These are phyloP conservation scores for Cladosporium colombiae DNA, from an alignment of 2,329 filamentous ascomycete genomes.

Conservation along the genomic window DNA sequence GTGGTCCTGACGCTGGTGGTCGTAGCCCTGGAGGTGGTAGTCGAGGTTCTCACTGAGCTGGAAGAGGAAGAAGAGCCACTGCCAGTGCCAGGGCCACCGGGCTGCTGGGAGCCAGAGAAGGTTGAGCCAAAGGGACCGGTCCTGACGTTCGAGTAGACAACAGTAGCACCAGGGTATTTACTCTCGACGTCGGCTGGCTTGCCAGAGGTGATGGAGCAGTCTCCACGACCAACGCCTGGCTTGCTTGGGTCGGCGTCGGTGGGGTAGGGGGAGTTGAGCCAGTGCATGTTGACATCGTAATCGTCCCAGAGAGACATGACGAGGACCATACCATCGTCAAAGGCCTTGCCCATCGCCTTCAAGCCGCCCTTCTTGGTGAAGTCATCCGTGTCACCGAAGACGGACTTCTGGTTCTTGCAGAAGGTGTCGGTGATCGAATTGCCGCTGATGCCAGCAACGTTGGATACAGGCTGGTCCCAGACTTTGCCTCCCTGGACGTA, in stretches of 20 bases:
- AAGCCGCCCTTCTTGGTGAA: slow-evolving; percentile 61
- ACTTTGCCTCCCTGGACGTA: slow-evolving; percentile 65
- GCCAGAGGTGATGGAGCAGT: slow-evolving; percentile 57
- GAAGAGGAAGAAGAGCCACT: slow-evolving; percentile 24
- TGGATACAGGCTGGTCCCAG: slow-evolving; percentile 54
- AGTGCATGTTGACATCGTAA: slow-evolving; percentile 69
- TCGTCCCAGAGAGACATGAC: slow-evolving; percentile 68
- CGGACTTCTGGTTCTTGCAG: slow-evolving; percentile 48
- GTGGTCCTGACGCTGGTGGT: slow-evolving; percentile 13
- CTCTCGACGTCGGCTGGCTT: slow-evolving; percentile 51
- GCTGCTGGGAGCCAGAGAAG: slow-evolving; percentile 28
- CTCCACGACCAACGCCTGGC: slow-evolving; percentile 50
- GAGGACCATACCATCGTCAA: slow-evolving; percentile 62
- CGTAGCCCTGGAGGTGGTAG: slow-evolving; percentile 13
- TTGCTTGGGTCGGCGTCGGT: slow-evolving; percentile 22
- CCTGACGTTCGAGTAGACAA: slow-evolving; percentile 59
- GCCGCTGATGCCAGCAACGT: slow-evolving; percentile 51
- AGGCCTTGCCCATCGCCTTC: slow-evolving; percentile 54
- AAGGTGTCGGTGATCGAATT: slow-evolving; percentile 59
- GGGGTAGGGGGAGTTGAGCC: slow-evolving; percentile 59
- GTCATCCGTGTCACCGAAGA: slow-evolving; percentile 41
- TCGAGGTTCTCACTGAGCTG: slow-evolving; percentile 4
- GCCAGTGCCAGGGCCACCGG: slow-evolving; percentile 12
- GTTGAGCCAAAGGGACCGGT: slow-evolving; percentile 64
- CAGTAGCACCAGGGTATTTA: slow-evolving; percentile 51